Percentiles rank a stretch among this genome's conserved stretches.
Evolutionary conservation across 2,329 filamentous ascomycete genomes (phyloP).

Genomic region (Dothideomycetes sp.): DNA sequence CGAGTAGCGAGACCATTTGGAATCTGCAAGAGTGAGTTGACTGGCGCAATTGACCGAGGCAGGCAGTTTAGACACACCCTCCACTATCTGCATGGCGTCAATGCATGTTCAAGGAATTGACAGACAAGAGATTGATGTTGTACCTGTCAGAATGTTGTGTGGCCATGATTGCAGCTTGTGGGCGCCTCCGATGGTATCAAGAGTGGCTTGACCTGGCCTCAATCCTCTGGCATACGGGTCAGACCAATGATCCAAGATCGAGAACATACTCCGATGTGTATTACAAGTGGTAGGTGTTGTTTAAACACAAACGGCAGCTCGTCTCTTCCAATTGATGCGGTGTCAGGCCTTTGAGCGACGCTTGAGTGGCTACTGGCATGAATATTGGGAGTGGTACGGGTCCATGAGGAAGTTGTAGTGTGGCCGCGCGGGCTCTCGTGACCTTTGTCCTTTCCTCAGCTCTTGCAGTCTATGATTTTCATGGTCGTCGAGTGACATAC

Average conservation of each 20-base stretch:
- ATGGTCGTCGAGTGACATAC: slow-evolving; percentile 43
- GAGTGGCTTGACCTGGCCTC: slow-evolving; percentile 83
- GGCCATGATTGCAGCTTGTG: slow-evolving; percentile 94
- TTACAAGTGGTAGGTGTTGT: slow-evolving; percentile 90
- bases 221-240: slow-evolving; percentile 47
- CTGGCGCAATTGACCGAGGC: not conserved
- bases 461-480: too few species aligned
- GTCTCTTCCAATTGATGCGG: slow-evolving; percentile 86
- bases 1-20: slow-evolving; percentile 95
- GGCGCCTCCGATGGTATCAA: slow-evolving; percentile 81
- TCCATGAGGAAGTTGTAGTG: slow-evolving; percentile 82
- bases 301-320: slow-evolving; percentile 81
- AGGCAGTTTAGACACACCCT: slow-evolving; percentile 29
- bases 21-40: slow-evolving; percentile 51
- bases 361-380: slow-evolving; percentile 97
- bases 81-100: slow-evolving; percentile 31
- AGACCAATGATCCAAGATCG: not conserved
- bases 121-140: not conserved
- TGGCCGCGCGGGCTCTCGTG: slow-evolving; percentile 85
- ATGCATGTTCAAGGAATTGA: slow-evolving; percentile 18
- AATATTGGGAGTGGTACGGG: slow-evolving; percentile 85
- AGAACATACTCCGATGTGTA: not conserved
- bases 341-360: slow-evolving; percentile 86
- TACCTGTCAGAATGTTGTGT: slow-evolving; percentile 77
- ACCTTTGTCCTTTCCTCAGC: too few species aligned